A percentile compares a stretch with the other conserved stretches of the same genome.
Conservation (phyloP, 345 rosid genomes). For the Laguncularia racemosa region DNA sequence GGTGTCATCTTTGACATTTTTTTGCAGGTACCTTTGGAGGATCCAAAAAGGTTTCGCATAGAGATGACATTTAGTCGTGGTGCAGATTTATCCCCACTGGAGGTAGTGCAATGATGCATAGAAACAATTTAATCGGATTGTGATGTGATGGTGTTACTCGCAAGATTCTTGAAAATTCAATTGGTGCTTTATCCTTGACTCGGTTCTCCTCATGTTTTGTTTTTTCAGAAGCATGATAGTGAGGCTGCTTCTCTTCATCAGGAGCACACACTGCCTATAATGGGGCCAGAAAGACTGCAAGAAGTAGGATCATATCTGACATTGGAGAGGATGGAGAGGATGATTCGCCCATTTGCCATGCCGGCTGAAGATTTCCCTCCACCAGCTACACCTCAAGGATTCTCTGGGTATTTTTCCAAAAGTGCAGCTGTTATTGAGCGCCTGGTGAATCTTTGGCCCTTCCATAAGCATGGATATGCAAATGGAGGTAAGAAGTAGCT, state of each 20-base stretch:
- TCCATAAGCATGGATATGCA: slow-evolving; percentile 42
- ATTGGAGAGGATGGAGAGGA: slow-evolving; percentile 86
- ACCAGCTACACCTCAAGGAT: slow-evolving; percentile 75
- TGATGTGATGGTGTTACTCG: too few species aligned
- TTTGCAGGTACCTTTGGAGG: slow-evolving; percentile 69
- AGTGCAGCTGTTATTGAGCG: slow-evolving; percentile 90
- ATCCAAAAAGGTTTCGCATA: slow-evolving; percentile 77
- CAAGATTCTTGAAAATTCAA: too few species aligned
- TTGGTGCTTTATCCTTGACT: too few species aligned
- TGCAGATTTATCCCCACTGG: slow-evolving; percentile 90
- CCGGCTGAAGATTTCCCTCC: slow-evolving; percentile 99
- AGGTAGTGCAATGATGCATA: slow-evolving; percentile 36
- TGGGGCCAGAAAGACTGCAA: slow-evolving; percentile 98
- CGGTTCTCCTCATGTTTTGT: not conserved
- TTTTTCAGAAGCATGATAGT: slow-evolving; percentile 50
- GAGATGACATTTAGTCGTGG: slow-evolving; percentile 96
- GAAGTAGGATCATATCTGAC: slow-evolving; percentile 79
- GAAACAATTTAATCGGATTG: too few species aligned
- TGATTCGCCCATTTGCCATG: slow-evolving; percentile 94
- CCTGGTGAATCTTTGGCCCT: slow-evolving; percentile 74
- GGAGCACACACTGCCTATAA: slow-evolving; percentile 95
- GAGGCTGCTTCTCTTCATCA: slow-evolving; percentile 65
- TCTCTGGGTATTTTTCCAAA: slow-evolving; percentile 90
- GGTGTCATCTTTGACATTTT: not conserved
- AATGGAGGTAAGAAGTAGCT: slow-evolving; percentile 31